These are phyloP conservation scores for Aspergillus novoparasiticus DNA, from an alignment of 2,329 filamentous ascomycete species.

Conservation along the genomic window DNA sequence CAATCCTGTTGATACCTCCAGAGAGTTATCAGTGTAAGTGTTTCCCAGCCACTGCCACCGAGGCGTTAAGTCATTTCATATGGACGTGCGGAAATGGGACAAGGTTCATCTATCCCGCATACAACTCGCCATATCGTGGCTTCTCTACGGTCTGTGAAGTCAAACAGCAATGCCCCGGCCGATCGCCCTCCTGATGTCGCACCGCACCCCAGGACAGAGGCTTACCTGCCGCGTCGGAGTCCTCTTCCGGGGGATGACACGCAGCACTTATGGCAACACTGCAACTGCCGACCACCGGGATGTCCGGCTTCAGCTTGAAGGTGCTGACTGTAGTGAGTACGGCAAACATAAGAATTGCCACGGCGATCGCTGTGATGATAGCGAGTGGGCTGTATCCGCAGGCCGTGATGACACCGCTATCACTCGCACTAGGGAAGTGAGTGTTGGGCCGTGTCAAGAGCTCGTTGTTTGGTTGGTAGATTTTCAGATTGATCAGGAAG, in stretches of 20 bases:
- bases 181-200: background rate
- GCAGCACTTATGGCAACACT: conserved; percentile 3
- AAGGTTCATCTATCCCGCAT: background rate
- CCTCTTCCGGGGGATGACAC: background rate
- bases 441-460: background rate
- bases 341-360: background rate
- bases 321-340: background rate
- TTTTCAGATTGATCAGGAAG: conserved; percentile 29
- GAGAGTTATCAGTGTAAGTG: no score
- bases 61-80: no score
- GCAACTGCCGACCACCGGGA: background rate
- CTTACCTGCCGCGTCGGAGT: background rate
- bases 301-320: background rate
- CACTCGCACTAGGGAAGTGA: background rate
- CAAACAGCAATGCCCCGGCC: background rate
- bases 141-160: background rate
- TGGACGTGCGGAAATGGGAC: background rate
- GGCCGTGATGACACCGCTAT: background rate
- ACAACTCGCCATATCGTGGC: background rate
- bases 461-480: background rate
- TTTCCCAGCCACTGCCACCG: no score
- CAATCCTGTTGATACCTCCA: no score
- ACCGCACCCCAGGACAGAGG: background rate
- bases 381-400: background rate
- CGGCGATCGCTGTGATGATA: background rate